Evolutionary conservation across 495 filamentous ascomycete species (phyloP), one percentile per base, ranked within the genome.

Genomic region (Penicillium maclennaniae): DNA sequence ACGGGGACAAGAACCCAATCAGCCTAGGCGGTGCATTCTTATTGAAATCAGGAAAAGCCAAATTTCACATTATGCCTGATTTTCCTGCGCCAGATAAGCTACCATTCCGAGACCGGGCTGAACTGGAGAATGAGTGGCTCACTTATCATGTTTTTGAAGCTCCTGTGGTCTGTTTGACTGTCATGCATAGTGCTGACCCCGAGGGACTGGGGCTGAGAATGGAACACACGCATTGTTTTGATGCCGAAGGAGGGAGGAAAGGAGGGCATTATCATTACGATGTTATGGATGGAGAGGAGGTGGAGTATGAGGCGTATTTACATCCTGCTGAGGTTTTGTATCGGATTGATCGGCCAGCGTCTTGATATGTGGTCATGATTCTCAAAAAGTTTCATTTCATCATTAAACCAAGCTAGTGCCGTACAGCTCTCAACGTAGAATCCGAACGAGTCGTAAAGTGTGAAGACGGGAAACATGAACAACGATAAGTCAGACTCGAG

Each of bases 211-310:
- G 59, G 0, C 47, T 74, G 47, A 58, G 71, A 36, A 70, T 74
- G 59, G 73, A 76, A 44, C 73, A 76, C 59, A 74, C 71, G 34
- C 73, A 76, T 58, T 71, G 71, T 19, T 75, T 73, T 56, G 61
- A 67, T n/a, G 19, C 49, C 7, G 52, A 60, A n/a, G 60, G 63
- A 16, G 31, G 50, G 43, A 37, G 37, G 4, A 59, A 62, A 20
- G 67, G 67, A 10, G 72, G 72, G 0, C 70, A 75, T 50, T 75
- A 75, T 55, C 72, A 74, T 59, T 63, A 63, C 47, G 72, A 73
- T 64, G 6, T 69, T n/a, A 47, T 26, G 7, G 45, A 65, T 27
- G 42, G 43, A 12, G 47, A 61, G 17, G 62, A 71, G 4, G 67
- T 75, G 5, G 69, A 70, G 45, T 74, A 75, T 56, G 70, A 73